These are phyloP conservation scores for Silene conica DNA, from an alignment of 148 eudicot genomes.

Conservation along the genomic window DNA sequence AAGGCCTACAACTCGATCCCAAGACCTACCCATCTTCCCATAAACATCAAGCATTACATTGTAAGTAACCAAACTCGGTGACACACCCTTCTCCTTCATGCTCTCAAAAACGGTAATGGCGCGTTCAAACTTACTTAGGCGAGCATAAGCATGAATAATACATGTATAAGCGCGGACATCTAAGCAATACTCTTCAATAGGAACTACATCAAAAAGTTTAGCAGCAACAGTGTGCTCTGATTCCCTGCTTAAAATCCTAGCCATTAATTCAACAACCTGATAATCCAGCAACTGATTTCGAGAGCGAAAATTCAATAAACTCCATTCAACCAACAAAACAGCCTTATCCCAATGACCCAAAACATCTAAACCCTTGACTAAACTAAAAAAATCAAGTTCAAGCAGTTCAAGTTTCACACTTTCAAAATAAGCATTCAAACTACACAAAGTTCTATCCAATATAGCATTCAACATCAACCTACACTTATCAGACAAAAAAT, in stretches of 20 bases:
- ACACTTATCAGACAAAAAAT: constrained; percentile 50
- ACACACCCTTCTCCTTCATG: constrained; percentile 50
- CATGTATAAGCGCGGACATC: constrained; percentile 70
- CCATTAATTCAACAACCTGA: constrained; percentile 62
- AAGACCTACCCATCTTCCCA: constrained; percentile 88
- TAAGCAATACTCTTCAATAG: constrained; percentile 47
- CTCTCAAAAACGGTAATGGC: constrained; percentile 54
- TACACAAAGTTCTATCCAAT: constrained; percentile 39
- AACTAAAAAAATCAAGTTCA: constrained; percentile 51
- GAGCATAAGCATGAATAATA: constrained; percentile 69
- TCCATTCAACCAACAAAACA: constrained; percentile 71
- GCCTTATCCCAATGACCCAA: constrained; percentile 63
- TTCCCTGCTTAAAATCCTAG: constrained; percentile 72
- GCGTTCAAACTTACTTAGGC: constrained; percentile 52
- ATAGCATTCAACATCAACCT: constrained; percentile 53
- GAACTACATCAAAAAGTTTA: constrained; percentile 65
- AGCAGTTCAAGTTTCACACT: constrained; percentile 41
- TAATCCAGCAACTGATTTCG: constrained; percentile 37
- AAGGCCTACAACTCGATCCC: constrained; percentile 55
- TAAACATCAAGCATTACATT: constrained; percentile 49
- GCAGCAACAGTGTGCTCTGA: constrained; percentile 60
- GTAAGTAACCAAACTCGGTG: constrained; percentile 74
- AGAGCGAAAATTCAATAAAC: constrained; percentile 34
- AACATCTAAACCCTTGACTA: constrained; percentile 66
- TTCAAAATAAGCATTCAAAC: constrained; percentile 44